Conservation (phyloP, 2,329 filamentous ascomycete genomes). For the Penicillium decumbens region DNA sequence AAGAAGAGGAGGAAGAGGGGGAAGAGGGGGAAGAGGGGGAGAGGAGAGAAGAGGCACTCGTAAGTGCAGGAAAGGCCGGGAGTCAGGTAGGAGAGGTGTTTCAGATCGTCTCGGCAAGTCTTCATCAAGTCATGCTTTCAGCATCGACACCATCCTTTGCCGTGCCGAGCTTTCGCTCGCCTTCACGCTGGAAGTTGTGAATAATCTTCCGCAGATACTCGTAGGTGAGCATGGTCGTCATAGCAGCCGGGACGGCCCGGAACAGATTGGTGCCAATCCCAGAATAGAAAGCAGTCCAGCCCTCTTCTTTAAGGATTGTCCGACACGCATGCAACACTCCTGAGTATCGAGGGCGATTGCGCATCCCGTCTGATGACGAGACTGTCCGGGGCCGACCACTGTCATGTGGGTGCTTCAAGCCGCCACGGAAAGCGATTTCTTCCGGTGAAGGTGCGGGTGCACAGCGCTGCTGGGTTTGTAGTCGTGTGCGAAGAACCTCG, state of each 20-base stretch:
- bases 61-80: neutral
- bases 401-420: slow-evolving; percentile 40
- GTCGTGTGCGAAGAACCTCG: slow-evolving; percentile 85
- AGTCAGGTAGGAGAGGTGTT: neutral
- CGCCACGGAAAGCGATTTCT: slow-evolving; percentile 48
- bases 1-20: neutral
- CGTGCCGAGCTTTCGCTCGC: slow-evolving; percentile 29
- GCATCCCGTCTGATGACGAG: slow-evolving; percentile 55
- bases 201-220: slow-evolving; percentile 65
- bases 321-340: slow-evolving; percentile 77
- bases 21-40: neutral
- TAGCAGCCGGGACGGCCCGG: slow-evolving; percentile 87
- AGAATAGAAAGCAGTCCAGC: slow-evolving; percentile 94
- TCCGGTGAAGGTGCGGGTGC: slow-evolving; percentile 45
- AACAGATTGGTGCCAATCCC: slow-evolving; percentile 98
- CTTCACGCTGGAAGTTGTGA: slow-evolving; percentile 52
- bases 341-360: slow-evolving; percentile 57
- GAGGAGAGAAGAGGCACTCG: neutral
- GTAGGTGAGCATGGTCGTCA: slow-evolving; percentile 96
- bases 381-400: slow-evolving; percentile 41
- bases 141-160: slow-evolving; percentile 16
- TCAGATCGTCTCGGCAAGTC: slow-evolving; percentile 2
- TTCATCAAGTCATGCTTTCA: slow-evolving; percentile 20
- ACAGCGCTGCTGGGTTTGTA: slow-evolving; percentile 86
- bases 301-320: slow-evolving; percentile 83